Conservation (phyloP, 306 rosid genomes). For the Styphnolobium japonicum region DNA sequence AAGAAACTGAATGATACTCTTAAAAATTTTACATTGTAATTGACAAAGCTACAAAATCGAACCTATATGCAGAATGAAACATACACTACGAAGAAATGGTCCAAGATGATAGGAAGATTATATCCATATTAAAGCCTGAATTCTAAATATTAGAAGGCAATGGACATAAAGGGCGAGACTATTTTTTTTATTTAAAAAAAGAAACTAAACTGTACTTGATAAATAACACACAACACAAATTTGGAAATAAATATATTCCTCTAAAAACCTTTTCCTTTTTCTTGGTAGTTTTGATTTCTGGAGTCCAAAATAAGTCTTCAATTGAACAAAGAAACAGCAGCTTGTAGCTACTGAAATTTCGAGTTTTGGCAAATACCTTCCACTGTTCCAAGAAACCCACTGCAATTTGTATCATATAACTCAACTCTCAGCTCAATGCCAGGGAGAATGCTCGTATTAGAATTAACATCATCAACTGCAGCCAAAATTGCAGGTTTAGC, state of each 20-base stretch:
- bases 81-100: background rate
- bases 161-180: background rate
- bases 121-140: background rate
- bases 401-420: conserved; percentile 61
- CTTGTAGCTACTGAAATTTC: background rate
- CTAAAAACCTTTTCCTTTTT: background rate
- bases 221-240: background rate
- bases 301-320: background rate
- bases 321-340: background rate
- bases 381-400: conserved; percentile 64
- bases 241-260: background rate
- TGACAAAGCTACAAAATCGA: background rate
- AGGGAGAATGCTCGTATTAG: conserved; percentile 50
- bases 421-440: conserved; percentile 36
- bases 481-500: conserved; percentile 57
- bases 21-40: background rate
- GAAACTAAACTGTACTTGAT: background rate
- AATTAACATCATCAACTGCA: conserved; percentile 60
- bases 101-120: background rate
- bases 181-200: too few species aligned
- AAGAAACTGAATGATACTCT: background rate
- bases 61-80: background rate
- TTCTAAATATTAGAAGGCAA: too few species aligned
- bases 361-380: conserved; percentile 55
- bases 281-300: background rate